These are phyloP conservation scores for Aureobasidium mangrovei DNA, from an alignment of 2,329 filamentous ascomycete genomes.

Conservation along the genomic window DNA sequence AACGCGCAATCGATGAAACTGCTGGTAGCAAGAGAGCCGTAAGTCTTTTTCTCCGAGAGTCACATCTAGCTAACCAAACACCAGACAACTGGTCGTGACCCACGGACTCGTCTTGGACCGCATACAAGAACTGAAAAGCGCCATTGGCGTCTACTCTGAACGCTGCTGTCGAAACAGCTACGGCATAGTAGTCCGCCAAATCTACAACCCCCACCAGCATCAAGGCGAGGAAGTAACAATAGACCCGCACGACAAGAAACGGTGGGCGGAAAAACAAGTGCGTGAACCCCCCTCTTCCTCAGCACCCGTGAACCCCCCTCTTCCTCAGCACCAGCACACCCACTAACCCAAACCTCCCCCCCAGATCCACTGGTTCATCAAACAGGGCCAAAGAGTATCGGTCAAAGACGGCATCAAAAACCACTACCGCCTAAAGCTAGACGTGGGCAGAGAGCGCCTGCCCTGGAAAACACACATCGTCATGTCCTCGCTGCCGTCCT, in stretches of 20 bases:
- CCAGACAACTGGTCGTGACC: slow-evolving; percentile 19
- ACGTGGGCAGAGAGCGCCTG: slow-evolving; percentile 11
- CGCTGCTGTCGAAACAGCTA: slow-evolving; percentile 13
- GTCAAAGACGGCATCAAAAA: slow-evolving; percentile 7
- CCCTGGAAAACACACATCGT: slow-evolving; percentile 15
- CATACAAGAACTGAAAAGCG: neutral
- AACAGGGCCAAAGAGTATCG: slow-evolving; percentile 14
- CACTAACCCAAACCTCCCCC: too few species aligned
- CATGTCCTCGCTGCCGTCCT: neutral
- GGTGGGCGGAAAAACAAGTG: slow-evolving; percentile 17
- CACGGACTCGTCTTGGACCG: slow-evolving; percentile 16
- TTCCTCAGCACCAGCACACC: slow-evolving; percentile 15
- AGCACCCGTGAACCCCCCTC: slow-evolving; percentile 5
- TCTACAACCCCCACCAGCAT: slow-evolving; percentile 14
- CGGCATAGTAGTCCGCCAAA: slow-evolving; percentile 10
- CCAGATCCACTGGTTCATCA: neutral
- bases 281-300: slow-evolving; percentile 18
- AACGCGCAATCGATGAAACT: slow-evolving; percentile 8
- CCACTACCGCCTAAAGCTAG: slow-evolving; percentile 15
- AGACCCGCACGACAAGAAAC: slow-evolving; percentile 16
- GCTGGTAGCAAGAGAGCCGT: neutral
- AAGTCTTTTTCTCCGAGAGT: neutral
- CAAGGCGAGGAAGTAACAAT: slow-evolving; percentile 8
- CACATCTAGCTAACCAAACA: too few species aligned
- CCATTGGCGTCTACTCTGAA: slow-evolving; percentile 3